Conservation (phyloP, 495 filamentous ascomycete genomes). For the Terfezia claveryi region DNA sequence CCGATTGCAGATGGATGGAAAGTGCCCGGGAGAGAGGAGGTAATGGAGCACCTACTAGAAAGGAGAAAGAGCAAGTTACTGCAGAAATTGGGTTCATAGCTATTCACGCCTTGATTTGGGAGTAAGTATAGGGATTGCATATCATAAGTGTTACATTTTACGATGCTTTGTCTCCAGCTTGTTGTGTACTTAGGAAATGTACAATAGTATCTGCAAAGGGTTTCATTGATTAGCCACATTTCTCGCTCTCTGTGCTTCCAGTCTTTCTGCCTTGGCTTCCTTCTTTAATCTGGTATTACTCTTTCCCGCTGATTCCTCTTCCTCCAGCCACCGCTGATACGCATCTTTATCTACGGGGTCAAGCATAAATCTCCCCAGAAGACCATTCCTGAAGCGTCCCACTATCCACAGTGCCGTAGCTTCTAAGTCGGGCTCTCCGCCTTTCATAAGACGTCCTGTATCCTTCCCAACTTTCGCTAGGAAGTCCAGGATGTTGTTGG, state of each 20-base stretch:
- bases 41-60: slow-evolving; percentile 79
- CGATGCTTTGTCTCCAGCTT: too few relatives aligned
- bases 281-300: slow-evolving; percentile 22
- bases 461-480: slow-evolving; percentile 43
- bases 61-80: slow-evolving; percentile 58
- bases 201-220: neutral
- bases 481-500: slow-evolving; percentile 56
- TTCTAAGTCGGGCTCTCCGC: slow-evolving; percentile 48
- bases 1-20: slow-evolving; percentile 70
- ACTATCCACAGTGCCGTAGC: slow-evolving; percentile 64
- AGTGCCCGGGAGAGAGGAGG: slow-evolving; percentile 68
- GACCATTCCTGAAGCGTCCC: slow-evolving; percentile 59
- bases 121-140: too few relatives aligned
- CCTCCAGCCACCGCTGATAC: slow-evolving; percentile 24
- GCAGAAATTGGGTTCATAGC: slow-evolving; percentile 43
- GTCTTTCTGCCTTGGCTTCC: slow-evolving; percentile 22
- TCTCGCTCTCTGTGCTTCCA: slow-evolving; percentile 25
- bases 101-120: neutral
- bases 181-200: neutral
- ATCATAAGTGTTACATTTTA: too few relatives aligned
- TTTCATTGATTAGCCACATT: slow-evolving; percentile 13
- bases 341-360: slow-evolving; percentile 49
- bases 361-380: slow-evolving; percentile 53
- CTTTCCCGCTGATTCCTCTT: slow-evolving; percentile 17
- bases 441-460: slow-evolving; percentile 55